phyloP scores from a whole-genome alignment of 2,329 filamentous ascomycete species.

The Cadophora malorum region DNA sequence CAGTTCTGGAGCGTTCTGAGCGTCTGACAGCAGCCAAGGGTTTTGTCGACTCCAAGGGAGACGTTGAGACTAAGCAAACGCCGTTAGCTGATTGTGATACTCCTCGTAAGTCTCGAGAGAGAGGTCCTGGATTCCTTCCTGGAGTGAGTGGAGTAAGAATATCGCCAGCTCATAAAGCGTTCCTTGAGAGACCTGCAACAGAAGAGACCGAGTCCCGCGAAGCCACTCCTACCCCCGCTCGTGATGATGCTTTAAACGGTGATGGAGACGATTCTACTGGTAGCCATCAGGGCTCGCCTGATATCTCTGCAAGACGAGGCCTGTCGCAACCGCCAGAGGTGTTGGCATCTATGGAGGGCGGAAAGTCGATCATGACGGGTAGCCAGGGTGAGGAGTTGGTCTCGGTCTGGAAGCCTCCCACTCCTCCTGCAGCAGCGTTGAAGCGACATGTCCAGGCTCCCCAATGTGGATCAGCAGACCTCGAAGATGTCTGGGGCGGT shows the following conservation, averaged over 20 bases:
- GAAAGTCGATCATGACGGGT: not conserved
- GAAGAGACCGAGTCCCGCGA: not conserved
- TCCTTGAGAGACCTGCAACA: slow-evolving; percentile 1
- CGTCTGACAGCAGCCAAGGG: not conserved
- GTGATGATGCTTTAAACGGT: not conserved
- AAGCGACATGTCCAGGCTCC: not conserved
- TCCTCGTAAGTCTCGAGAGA: not conserved
- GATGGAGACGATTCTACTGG: not conserved
- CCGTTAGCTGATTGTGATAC: not conserved
- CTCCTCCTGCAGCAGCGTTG: not conserved
- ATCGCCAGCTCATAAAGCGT: slow-evolving; percentile 15
- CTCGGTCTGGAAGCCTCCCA: not conserved
- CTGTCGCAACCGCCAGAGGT: not conserved
- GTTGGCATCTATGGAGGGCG: not conserved
- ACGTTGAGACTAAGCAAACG: not conserved
- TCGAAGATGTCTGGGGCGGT: not conserved
- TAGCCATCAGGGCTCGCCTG: not conserved
- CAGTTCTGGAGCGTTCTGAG: not conserved
- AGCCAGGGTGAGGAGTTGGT: not conserved
- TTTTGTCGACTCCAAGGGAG: not conserved
- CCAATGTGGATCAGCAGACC: not conserved
- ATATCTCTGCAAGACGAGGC: not conserved
- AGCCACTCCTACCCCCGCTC: not conserved
- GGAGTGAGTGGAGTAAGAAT: not conserved
- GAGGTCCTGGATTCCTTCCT: not conserved